Conservation (phyloP, 2,329 filamentous ascomycete genomes). For the Passalora sequoiae region DNA sequence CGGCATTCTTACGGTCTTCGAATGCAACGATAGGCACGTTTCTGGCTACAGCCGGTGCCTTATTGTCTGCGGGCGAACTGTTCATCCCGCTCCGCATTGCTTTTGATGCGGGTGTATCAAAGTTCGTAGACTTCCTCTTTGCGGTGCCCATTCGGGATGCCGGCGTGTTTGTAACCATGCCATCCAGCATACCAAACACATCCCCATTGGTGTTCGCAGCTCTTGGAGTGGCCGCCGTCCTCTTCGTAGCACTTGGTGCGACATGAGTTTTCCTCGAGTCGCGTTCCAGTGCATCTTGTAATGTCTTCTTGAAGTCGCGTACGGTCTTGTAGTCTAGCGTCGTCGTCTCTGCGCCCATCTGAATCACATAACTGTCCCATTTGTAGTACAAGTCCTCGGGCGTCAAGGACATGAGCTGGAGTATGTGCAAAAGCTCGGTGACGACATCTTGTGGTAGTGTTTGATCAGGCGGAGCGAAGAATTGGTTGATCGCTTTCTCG, state of each 20-base stretch:
- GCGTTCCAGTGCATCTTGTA: slow-evolving; percentile 78
- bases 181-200: slow-evolving; percentile 63
- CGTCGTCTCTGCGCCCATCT: slow-evolving; percentile 78
- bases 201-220: slow-evolving; percentile 53
- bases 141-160: slow-evolving; percentile 40
- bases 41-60: slow-evolving; percentile 28
- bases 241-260: slow-evolving; percentile 54
- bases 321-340: slow-evolving; percentile 65
- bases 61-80: slow-evolving; percentile 47
- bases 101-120: slow-evolving; percentile 47
- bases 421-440: slow-evolving; percentile 76
- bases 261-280: slow-evolving; percentile 63
- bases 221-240: slow-evolving; percentile 56
- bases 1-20: slow-evolving; percentile 68
- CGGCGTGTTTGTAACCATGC: slow-evolving; percentile 43
- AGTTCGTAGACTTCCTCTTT: slow-evolving; percentile 45
- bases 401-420: slow-evolving; percentile 74
- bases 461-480: slow-evolving; percentile 49
- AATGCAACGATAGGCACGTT: slow-evolving; percentile 50
- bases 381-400: slow-evolving; percentile 92
- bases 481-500: slow-evolving; percentile 52
- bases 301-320: slow-evolving; percentile 74
- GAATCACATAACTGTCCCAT: slow-evolving; percentile 97
- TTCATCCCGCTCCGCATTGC: slow-evolving; percentile 36
- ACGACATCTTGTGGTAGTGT: slow-evolving; percentile 71